A percentile compares a stretch with the other conserved stretches of the same genome.
Conservation (phyloP, 2,329 filamentous ascomycete genomes). For the Botryosphaeria dothidea region DNA sequence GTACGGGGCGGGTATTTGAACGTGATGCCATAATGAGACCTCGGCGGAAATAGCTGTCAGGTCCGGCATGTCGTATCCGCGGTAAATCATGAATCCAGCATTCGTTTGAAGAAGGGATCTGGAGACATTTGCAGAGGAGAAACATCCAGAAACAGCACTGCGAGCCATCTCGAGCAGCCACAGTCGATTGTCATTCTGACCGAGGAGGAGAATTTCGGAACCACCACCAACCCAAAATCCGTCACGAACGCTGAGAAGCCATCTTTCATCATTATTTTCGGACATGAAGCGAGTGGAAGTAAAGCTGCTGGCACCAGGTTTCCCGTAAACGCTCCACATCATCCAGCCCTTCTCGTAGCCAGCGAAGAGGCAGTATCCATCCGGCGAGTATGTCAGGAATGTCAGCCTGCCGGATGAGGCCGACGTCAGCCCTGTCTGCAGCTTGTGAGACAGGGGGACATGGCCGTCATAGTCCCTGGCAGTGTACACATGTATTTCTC, state of each 20-base stretch:
- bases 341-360: conserved; percentile 93
- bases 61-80: conserved; percentile 88
- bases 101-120: conserved; percentile 87
- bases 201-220: conserved; percentile 77
- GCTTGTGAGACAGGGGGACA: conserved; percentile 80
- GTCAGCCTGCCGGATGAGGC: conserved; percentile 70
- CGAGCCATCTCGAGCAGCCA: conserved; percentile 92
- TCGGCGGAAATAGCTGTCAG: conserved; percentile 90
- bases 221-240: conserved; percentile 87
- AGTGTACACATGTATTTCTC: conserved; percentile 83
- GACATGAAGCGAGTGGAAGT: conserved; percentile 65
- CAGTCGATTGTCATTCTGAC: conserved; percentile 71
- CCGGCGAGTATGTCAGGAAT: conserved; percentile 82
- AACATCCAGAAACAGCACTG: conserved; percentile 89
- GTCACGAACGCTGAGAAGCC: conserved; percentile 76
- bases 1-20: conserved; percentile 81
- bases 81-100: conserved; percentile 85
- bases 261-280: conserved; percentile 71
- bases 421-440: conserved; percentile 68
- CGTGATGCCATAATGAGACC: conserved; percentile 90
- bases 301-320: conserved; percentile 83
- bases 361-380: conserved; percentile 93
- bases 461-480: conserved; percentile 93
- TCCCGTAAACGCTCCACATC: conserved; percentile 96
- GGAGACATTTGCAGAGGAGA: conserved; percentile 86